A percentile compares a stretch with the other conserved stretches of the same genome.
These are phyloP conservation scores for Arabidopsis lyrata DNA, from an alignment of 441 rosid genomes.

Conservation along the genomic window DNA sequence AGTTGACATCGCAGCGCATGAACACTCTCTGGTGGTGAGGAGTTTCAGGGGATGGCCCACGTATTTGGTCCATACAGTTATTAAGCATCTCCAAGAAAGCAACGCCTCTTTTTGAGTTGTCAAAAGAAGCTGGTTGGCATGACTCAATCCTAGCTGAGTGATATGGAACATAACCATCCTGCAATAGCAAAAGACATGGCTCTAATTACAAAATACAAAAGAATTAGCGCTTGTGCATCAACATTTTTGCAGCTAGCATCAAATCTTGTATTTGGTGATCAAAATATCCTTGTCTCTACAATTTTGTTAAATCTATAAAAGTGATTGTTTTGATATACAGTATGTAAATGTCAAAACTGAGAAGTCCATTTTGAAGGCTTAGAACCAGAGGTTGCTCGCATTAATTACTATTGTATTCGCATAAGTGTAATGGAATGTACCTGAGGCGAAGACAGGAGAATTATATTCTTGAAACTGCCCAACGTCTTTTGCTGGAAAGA, in stretches of 20 bases:
- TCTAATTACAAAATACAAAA: background rate
- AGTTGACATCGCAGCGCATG: conserved; percentile 94
- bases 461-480: conserved; percentile 73
- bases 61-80: conserved; percentile 87
- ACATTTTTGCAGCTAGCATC: background rate
- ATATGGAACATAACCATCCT: conserved; percentile 99
- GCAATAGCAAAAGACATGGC: conserved; percentile 22
- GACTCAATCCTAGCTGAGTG: conserved; percentile 93
- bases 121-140: conserved; percentile 74
- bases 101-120: conserved; percentile 77
- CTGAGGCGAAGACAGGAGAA: conserved; percentile 94
- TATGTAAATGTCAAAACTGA: background rate
- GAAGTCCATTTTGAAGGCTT: background rate
- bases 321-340: too few relatives aligned
- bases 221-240: background rate
- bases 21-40: conserved; percentile 67
- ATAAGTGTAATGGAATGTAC: conserved; percentile 45
- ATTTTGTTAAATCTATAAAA: too few relatives aligned
- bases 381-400: background rate
- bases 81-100: conserved; percentile 90
- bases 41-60: conserved; percentile 62
- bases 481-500: conserved; percentile 87
- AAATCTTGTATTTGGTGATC: background rate
- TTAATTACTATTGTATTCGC: background rate
- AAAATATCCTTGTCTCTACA: background rate